Percentiles rank a stretch among this genome's conserved stretches.
Evolutionary conservation across 768 basidiomycete species (phyloP).

Genomic region (Suillus clintonianus): DNA sequence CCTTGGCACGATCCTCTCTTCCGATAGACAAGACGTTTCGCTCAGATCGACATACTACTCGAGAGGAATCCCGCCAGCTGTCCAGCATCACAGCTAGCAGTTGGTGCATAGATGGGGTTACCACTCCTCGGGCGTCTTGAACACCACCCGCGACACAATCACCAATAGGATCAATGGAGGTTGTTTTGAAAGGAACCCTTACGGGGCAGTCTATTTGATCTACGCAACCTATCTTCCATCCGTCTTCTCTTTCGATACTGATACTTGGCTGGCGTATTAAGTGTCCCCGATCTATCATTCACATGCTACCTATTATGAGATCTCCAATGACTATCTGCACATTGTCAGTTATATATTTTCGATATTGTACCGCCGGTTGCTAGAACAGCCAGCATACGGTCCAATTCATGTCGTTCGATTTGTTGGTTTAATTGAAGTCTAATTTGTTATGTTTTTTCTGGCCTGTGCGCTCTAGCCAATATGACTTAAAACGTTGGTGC

Average conservation of each 20-base stretch:
- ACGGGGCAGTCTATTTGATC: neutral
- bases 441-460: neutral
- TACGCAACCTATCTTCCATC: neutral
- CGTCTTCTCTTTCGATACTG: neutral
- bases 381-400: neutral
- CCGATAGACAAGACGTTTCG: neutral
- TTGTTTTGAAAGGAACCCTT: neutral
- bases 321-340: neutral
- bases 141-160: neutral
- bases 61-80: neutral
- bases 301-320: neutral
- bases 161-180: neutral
- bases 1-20: neutral
- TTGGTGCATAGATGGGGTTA: neutral
- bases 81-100: neutral
- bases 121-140: neutral
- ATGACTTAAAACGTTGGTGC: neutral
- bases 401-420: neutral
- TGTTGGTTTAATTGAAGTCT: neutral
- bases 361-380: neutral
- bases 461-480: neutral
- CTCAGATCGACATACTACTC: neutral
- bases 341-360: slow-evolving; percentile 1
- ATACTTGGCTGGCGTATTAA: neutral
- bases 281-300: neutral